Percentiles rank a stretch among this genome's conserved stretches.
Conservation (phyloP, 192 early-diverging fungal species). For the Chytriomyces hyalinus region DNA sequence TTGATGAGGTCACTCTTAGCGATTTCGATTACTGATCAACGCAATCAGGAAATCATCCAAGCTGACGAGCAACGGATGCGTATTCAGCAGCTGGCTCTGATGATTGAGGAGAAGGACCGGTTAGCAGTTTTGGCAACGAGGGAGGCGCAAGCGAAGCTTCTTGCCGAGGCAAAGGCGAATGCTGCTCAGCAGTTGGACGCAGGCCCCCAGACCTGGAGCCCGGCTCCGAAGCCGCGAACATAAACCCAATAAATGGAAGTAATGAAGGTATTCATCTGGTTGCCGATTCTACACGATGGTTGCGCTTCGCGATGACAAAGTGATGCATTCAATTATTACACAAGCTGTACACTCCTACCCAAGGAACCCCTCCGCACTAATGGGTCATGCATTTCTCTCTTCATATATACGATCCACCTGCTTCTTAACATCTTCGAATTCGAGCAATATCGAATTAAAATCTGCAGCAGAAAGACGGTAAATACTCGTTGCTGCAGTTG, state of each 20-base stretch:
- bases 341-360: too few species aligned
- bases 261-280: too few species aligned
- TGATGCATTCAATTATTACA: too few species aligned
- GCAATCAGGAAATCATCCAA: conserved; percentile 10
- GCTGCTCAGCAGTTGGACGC: not conserved
- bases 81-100: not conserved
- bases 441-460: not conserved
- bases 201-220: not conserved
- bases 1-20: not conserved
- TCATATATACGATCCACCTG: conserved; percentile 5
- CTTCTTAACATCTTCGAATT: conserved; percentile 8
- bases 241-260: too few species aligned
- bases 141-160: not conserved
- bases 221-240: not conserved
- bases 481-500: too few species aligned
- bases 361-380: not conserved
- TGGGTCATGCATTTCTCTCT: not conserved
- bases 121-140: not conserved
- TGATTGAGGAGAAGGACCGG: conserved; percentile 13
- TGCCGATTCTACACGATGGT: too few species aligned
- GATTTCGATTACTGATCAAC: not conserved
- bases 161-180: not conserved
- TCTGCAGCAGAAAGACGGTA: too few species aligned
- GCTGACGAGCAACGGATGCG: conserved; percentile 11
- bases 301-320: too few species aligned